These are phyloP conservation scores for Polytrichum formosum DNA, from an alignment of 225 moss, liverwort and hornwort species.

Conservation along the genomic window DNA sequence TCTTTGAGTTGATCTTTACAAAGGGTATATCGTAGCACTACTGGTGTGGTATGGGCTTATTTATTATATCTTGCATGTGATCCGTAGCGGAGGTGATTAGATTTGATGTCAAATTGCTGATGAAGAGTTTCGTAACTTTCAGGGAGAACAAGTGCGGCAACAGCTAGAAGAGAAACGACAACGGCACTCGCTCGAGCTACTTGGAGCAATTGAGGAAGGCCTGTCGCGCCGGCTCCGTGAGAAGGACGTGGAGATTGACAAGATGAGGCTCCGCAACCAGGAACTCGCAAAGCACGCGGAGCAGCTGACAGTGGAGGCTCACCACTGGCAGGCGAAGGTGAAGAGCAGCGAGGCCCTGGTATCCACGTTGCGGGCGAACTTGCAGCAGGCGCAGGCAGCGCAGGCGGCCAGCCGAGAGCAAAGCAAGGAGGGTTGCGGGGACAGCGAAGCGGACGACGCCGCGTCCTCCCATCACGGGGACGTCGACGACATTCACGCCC, in stretches of 20 bases:
- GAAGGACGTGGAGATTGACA: slow-evolving; percentile 66
- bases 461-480: slow-evolving; percentile 62
- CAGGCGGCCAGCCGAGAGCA: slow-evolving; percentile 58
- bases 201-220: slow-evolving; percentile 53
- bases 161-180: slow-evolving; percentile 59
- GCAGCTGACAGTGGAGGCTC: slow-evolving; percentile 42
- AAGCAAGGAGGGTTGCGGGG: slow-evolving; percentile 68
- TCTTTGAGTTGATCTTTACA: no score
- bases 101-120: no score
- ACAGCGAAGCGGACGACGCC: slow-evolving; percentile 68
- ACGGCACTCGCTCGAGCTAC: slow-evolving; percentile 43
- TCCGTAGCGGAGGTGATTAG: no score
- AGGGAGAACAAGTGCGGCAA: slow-evolving; percentile 62
- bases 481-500: slow-evolving; percentile 44
- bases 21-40: no score
- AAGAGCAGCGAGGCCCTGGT: slow-evolving; percentile 36
- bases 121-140: background rate
- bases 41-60: no score
- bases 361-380: slow-evolving; percentile 33
- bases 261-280: slow-evolving; percentile 41
- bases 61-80: no score
- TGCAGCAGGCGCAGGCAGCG: slow-evolving; percentile 56
- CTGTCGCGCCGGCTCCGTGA: slow-evolving; percentile 40
- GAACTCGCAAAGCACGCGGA: slow-evolving; percentile 57
- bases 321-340: slow-evolving; percentile 49